Evolutionary conservation across 495 filamentous ascomycete species (phyloP).

Genomic region (Penicillium verhagenii): DNA sequence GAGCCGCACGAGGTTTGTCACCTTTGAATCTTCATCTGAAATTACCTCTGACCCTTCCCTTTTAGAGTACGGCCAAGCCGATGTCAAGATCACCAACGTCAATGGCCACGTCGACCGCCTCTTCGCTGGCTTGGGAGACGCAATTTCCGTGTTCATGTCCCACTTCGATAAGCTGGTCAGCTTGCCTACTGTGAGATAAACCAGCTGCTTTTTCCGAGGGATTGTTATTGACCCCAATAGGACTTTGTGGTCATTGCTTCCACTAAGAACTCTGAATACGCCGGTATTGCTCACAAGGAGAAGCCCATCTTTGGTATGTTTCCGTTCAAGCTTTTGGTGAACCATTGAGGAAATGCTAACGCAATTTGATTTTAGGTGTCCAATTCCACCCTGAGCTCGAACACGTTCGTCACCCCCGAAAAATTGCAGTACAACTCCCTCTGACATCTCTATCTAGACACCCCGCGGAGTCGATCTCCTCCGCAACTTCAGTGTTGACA

Average conservation of each 20-base stretch:
- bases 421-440: background rate
- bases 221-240: conserved; percentile 10
- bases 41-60: conserved; percentile 5
- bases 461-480: conserved; percentile 21
- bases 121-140: conserved; percentile 25
- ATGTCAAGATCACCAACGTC: conserved; percentile 16
- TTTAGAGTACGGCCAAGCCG: conserved; percentile 25
- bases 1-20: conserved; percentile 21
- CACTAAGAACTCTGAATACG: conserved; percentile 26
- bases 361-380: conserved; percentile 11
- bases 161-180: conserved; percentile 29
- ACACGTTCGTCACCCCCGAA: conserved; percentile 12
- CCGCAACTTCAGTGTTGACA: conserved; percentile 23
- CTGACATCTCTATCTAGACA: conserved; percentile 20
- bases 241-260: conserved; percentile 18
- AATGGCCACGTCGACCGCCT: conserved; percentile 20
- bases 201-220: background rate
- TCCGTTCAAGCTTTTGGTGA: background rate
- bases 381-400: conserved; percentile 30
- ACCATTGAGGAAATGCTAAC: conserved; percentile 7
- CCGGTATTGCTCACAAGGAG: conserved; percentile 19
- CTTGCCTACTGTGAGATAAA: conserved; percentile 19
- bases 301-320: conserved; percentile 23
- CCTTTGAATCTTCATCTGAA: background rate
- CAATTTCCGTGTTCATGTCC: conserved; percentile 27